phyloP scores from a whole-genome alignment of 2,329 filamentous ascomycete species.

The Ceratocystis variospora region DNA sequence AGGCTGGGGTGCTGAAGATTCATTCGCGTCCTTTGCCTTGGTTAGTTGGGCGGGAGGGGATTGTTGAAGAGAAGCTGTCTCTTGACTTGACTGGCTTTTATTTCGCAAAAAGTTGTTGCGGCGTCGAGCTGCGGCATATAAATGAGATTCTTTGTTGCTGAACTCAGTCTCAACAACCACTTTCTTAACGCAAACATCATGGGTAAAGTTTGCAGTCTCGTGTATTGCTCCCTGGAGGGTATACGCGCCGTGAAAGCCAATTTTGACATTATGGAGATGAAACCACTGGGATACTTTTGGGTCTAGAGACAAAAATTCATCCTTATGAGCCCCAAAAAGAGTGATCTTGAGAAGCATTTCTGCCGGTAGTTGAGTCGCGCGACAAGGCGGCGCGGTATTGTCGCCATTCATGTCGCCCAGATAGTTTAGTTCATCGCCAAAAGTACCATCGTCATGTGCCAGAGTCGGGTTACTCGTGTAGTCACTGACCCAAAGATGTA shows the following conservation, averaged over 20 bases:
- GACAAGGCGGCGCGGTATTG: not conserved
- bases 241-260: not conserved
- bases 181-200: constrained; percentile 3
- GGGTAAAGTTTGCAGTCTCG: not conserved
- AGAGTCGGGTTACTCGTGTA: constrained; percentile 53
- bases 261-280: constrained; percentile 5
- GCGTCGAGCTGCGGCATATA: not conserved
- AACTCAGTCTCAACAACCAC: not conserved
- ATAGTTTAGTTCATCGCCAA: constrained; percentile 22
- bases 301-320: not conserved
- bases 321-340: constrained; percentile 1
- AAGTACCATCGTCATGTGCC: constrained; percentile 7
- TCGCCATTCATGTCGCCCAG: not conserved
- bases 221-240: not conserved
- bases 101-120: not conserved
- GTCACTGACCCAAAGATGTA: constrained; percentile 64
- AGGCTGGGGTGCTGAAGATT: not conserved
- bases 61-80: not conserved
- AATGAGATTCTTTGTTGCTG: not conserved
- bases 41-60: not conserved
- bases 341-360: constrained; percentile 25
- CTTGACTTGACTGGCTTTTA: not conserved
- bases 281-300: constrained; percentile 13
- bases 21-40: not conserved
- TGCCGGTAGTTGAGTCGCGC: constrained; percentile 18